A percentile compares a stretch with the other conserved stretches of the same genome.
Conservation (phyloP, 768 basidiomycete genomes). For the Termitomyces sp. region DNA sequence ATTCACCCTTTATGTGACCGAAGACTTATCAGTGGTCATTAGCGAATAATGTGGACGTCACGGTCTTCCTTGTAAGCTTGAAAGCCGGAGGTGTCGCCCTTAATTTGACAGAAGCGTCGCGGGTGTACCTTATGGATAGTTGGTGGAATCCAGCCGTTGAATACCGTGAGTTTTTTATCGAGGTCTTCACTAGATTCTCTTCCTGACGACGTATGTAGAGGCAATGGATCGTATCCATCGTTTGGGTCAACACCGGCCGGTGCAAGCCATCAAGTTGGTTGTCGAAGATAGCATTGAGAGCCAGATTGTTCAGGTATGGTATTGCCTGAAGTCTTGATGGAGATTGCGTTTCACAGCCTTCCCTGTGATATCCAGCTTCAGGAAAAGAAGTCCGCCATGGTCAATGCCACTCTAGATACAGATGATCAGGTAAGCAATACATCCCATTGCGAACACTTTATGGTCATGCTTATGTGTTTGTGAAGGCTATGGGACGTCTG, state of each 20-base stretch:
- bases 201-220: constrained; percentile 40
- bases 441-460: background rate
- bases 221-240: constrained; percentile 98
- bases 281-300: constrained; percentile 96
- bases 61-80: constrained; percentile 94
- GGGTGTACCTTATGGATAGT: constrained; percentile 94
- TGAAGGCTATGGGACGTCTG: constrained; percentile 84
- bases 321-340: background rate
- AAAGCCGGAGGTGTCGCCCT: constrained; percentile 95
- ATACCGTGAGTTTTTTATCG: constrained; percentile 51
- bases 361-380: constrained; percentile 49
- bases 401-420: constrained; percentile 77
- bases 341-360: background rate
- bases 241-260: constrained; percentile 90
- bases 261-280: constrained; percentile 89
- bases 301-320: constrained; percentile 76
- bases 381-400: constrained; percentile 96
- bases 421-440: constrained; percentile 62
- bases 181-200: background rate
- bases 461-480: constrained; percentile 4
- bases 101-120: constrained; percentile 86
- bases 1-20: background rate
- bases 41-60: constrained; percentile 93
- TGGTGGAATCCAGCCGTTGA: constrained; percentile 99
- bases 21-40: background rate